phyloP scores from a whole-genome alignment of 2,329 filamentous ascomycete species.

The Colletotrichum truncatum region DNA sequence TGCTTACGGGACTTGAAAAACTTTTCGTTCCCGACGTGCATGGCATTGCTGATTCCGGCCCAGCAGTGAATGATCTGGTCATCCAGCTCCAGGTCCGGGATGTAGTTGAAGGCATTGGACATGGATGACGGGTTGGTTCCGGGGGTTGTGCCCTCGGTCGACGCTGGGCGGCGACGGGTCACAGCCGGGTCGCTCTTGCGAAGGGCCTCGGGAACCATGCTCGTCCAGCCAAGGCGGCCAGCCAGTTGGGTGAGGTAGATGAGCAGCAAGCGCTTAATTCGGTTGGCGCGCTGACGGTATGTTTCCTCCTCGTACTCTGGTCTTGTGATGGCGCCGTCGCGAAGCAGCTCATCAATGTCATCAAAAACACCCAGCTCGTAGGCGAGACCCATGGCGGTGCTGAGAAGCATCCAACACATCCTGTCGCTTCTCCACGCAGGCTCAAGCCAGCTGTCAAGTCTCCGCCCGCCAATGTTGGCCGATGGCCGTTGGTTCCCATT shows the following conservation, averaged over 20 bases:
- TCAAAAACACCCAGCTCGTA: conserved; percentile 98
- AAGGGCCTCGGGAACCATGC: conserved; percentile 83
- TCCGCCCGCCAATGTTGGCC: conserved; percentile 78
- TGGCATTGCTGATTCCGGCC: conserved; percentile 91
- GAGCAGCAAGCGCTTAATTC: conserved; percentile 85
- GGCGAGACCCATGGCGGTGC: conserved; percentile 86
- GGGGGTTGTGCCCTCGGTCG: conserved; percentile 67
- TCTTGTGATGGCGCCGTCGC: conserved; percentile 65
- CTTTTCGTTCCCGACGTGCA: conserved; percentile 89
- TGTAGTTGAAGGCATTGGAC: conserved; percentile 70
- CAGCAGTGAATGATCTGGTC: conserved; percentile 87
- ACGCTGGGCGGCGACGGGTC: conserved; percentile 57
- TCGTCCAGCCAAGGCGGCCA: conserved; percentile 89
- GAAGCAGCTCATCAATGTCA: conserved; percentile 78
- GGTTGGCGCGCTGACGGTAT: conserved; percentile 79
- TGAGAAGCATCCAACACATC: conserved; percentile 98
- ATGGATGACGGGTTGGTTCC: conserved; percentile 66
- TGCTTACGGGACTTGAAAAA: conserved; percentile 88
- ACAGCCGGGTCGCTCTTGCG: conserved; percentile 67
- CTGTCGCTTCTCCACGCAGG: conserved; percentile 94
- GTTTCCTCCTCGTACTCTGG: conserved; percentile 78
- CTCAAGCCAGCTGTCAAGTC: conserved; percentile 96
- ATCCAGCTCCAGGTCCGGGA: conserved; percentile 72
- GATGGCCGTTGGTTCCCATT: conserved; percentile 50
- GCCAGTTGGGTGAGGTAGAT: conserved; percentile 96